phyloP scores from a whole-genome alignment of 805 yeast genomes.

The Myxozyma monticola region DNA sequence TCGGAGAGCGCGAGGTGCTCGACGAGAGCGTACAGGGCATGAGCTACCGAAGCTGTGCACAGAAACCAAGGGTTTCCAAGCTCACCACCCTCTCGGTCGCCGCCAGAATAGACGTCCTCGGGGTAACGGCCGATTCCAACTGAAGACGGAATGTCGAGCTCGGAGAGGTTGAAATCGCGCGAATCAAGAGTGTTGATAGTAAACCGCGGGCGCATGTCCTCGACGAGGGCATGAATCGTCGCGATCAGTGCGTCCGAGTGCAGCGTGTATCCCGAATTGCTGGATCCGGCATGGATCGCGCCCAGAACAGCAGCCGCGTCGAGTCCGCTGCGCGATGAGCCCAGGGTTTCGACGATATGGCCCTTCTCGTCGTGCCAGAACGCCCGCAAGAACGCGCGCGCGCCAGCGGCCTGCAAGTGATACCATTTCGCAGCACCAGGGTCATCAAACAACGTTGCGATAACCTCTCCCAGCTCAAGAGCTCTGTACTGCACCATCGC shows the following conservation, averaged over 20 bases:
- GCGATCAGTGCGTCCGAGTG: constrained; percentile 36
- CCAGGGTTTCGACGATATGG: constrained; percentile 72
- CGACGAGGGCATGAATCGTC: constrained; percentile 58
- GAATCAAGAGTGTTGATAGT: constrained; percentile 58
- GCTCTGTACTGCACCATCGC: constrained; percentile 72
- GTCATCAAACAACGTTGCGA: constrained; percentile 39
- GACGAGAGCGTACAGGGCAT: constrained; percentile 37
- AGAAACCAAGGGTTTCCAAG: constrained; percentile 96
- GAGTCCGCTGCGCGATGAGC: constrained; percentile 62
- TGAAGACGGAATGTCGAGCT: constrained; percentile 39
- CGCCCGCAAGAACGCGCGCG: constrained; percentile 19
- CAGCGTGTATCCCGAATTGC: constrained; percentile 33
- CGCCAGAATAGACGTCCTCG: constrained; percentile 75
- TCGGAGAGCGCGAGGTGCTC: constrained; percentile 32
- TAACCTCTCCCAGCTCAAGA: constrained; percentile 53
- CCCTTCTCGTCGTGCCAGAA: constrained; percentile 41
- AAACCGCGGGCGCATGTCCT: constrained; percentile 70
- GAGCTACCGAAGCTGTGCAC: constrained; percentile 42
- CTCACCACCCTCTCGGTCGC: constrained; percentile 47
- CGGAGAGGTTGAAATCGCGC: constrained; percentile 18
- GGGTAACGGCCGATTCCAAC: constrained; percentile 89
- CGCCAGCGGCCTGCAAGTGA: constrained; percentile 16
- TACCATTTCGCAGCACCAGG: constrained; percentile 30
- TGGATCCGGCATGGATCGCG: constrained; percentile 37
- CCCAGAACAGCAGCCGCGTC: constrained; percentile 74